These are phyloP conservation scores for Leccinellum albellum DNA, from an alignment of 768 basidiomycete genomes.

Conservation along the genomic window DNA sequence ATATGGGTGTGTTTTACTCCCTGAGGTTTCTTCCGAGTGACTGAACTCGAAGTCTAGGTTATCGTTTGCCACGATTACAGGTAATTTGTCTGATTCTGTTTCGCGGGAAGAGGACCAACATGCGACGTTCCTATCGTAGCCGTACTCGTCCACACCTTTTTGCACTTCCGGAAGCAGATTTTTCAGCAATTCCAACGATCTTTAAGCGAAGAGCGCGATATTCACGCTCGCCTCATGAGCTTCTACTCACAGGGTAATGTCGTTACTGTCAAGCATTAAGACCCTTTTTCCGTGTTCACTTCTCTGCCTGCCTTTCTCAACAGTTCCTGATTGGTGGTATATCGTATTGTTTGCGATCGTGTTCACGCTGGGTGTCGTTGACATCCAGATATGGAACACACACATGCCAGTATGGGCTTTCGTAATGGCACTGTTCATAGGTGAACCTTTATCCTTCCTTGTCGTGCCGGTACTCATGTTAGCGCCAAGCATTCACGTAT, in stretches of 20 bases:
- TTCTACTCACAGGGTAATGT: constrained; percentile 48
- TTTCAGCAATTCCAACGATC: constrained; percentile 66
- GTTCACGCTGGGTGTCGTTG: constrained; percentile 65
- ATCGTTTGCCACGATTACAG: constrained; percentile 79
- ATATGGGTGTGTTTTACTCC: constrained; percentile 24
- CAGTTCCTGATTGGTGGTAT: constrained; percentile 89
- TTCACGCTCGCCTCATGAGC: constrained; percentile 81
- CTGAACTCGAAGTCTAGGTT: constrained; percentile 57
- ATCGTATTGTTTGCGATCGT: constrained; percentile 60
- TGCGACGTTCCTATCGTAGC: constrained; percentile 12
- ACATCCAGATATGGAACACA: constrained; percentile 72
- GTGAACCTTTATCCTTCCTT: constrained; percentile 29
- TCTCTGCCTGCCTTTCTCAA: neutral
- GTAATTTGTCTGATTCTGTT: constrained; percentile 22
- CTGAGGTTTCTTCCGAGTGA: neutral
- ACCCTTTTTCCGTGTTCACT: neutral
- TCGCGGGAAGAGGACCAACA: neutral
- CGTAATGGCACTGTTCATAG: constrained; percentile 57
- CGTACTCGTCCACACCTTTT: constrained; percentile 31
- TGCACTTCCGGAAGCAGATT: constrained; percentile 79
- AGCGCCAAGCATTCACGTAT: constrained; percentile 36
- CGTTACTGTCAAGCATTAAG: neutral
- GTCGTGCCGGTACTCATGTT: neutral
- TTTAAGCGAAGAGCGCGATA: constrained; percentile 73
- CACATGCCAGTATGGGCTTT: constrained; percentile 67